A percentile compares a stretch with the other conserved stretches of the same genome.
These are phyloP conservation scores for Leishmania gerbilli DNA, from an alignment of 208 protist species.

Conservation along the genomic window DNA sequence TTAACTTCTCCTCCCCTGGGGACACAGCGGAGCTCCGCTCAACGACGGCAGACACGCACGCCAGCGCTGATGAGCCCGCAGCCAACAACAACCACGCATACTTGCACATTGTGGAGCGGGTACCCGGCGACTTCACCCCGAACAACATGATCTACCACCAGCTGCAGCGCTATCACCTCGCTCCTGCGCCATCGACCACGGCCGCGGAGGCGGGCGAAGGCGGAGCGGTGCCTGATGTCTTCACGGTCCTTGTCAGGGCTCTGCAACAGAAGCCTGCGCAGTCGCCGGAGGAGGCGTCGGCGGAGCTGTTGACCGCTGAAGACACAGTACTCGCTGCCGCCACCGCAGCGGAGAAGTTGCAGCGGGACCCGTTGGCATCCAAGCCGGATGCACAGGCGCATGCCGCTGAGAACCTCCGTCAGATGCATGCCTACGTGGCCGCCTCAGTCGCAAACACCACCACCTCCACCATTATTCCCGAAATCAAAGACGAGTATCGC, in stretches of 20 bases:
- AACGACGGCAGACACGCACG: not conserved
- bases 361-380: slow-evolving; percentile 39
- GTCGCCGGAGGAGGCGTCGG: slow-evolving; percentile 14
- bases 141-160: slow-evolving; percentile 88
- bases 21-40: slow-evolving; percentile 15
- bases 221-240: slow-evolving; percentile 18
- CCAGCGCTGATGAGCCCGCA: not conserved
- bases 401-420: slow-evolving; percentile 31
- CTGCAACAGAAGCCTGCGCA: slow-evolving; percentile 34
- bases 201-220: not conserved
- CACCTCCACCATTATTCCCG: not conserved
- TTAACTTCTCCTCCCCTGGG: slow-evolving; percentile 74
- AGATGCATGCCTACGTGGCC: slow-evolving; percentile 18
- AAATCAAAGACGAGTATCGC: not conserved
- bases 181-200: not conserved
- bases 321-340: slow-evolving; percentile 15
- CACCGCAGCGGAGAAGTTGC: slow-evolving; percentile 25
- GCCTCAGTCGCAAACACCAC: not conserved
- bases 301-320: slow-evolving; percentile 10
- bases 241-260: slow-evolving; percentile 32
- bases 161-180: slow-evolving; percentile 48
- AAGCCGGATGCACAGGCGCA: slow-evolving; percentile 27
- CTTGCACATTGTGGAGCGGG: slow-evolving; percentile 78
- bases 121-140: slow-evolving; percentile 64
- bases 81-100: slow-evolving; percentile 42